These are phyloP conservation scores for Phytophthora sansomeana DNA, from an alignment of 352 stramenopile genomes.

Conservation along the genomic window DNA sequence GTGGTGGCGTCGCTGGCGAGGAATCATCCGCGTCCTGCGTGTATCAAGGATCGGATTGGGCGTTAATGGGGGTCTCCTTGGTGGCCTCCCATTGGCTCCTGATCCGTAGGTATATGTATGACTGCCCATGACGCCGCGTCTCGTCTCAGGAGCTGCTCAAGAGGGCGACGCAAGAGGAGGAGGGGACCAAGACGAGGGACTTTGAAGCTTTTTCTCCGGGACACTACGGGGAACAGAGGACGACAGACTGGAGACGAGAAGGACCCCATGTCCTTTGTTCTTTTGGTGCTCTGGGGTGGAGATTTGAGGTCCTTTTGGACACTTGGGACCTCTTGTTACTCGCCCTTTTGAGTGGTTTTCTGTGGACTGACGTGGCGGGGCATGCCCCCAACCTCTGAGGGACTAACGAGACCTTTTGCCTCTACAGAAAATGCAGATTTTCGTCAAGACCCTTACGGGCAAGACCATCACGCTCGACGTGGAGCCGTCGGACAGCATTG, in stretches of 20 bases:
- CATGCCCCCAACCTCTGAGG: neutral
- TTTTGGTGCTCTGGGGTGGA: neutral
- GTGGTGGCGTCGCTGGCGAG: slow-evolving; percentile 47
- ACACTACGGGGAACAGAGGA: neutral
- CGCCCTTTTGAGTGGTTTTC: slow-evolving; percentile 12
- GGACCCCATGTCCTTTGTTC: neutral
- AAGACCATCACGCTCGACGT: slow-evolving; percentile 99
- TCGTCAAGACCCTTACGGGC: slow-evolving; percentile 96
- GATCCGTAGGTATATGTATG: slow-evolving; percentile 91
- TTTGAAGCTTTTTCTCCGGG: neutral
- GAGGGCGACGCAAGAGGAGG: neutral
- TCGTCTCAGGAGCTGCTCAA: slow-evolving; percentile 9
- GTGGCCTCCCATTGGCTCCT: slow-evolving; percentile 22
- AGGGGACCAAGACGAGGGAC: neutral
- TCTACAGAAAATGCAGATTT: slow-evolving; percentile 94
- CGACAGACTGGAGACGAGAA: neutral
- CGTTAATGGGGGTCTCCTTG: slow-evolving; percentile 4
- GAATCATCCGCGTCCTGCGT: slow-evolving; percentile 56
- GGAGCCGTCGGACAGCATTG: slow-evolving; percentile 99
- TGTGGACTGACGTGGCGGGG: slow-evolving; percentile 24
- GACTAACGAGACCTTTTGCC: slow-evolving; percentile 34
- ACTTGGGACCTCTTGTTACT: no score
- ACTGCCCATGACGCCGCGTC: slow-evolving; percentile 42
- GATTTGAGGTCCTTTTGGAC: neutral
- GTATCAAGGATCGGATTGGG: slow-evolving; percentile 90